Evolutionary conservation across 345 rosid species (phyloP).

Genomic region (Camelina sativa): DNA sequence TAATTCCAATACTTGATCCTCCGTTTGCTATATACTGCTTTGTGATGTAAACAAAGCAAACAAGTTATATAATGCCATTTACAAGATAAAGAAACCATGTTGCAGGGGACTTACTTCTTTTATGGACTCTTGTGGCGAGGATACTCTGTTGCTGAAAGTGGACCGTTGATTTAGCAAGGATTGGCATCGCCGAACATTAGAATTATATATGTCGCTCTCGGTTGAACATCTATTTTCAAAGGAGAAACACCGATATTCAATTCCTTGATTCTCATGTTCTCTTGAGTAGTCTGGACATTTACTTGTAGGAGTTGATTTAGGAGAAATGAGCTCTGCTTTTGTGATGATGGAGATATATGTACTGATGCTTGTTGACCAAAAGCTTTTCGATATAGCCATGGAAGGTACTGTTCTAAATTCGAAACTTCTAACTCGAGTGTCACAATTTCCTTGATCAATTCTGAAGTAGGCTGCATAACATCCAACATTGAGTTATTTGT

Average conservation of each 20-base stretch:
- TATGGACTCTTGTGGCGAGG: slow-evolving; percentile 45
- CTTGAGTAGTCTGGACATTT: not conserved
- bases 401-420: slow-evolving; percentile 87
- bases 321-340: not conserved
- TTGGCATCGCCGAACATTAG: not conserved
- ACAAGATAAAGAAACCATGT: not conserved
- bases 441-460: slow-evolving; percentile 78
- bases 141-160: not conserved
- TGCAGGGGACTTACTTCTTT: slow-evolving; percentile 52
- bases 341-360: slow-evolving; percentile 52
- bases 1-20: slow-evolving; percentile 65
- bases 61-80: slow-evolving; percentile 13
- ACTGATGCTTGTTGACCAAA: slow-evolving; percentile 68
- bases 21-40: slow-evolving; percentile 66
- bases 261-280: slow-evolving; percentile 2
- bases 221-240: not conserved
- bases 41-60: slow-evolving; percentile 18
- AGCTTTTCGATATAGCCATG: slow-evolving; percentile 77
- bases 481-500: not conserved
- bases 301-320: not conserved
- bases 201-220: not conserved
- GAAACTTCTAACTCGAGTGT: slow-evolving; percentile 86
- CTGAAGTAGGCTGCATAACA: slow-evolving; percentile 67
- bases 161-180: not conserved
- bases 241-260: slow-evolving; percentile 38